These are phyloP conservation scores for Actinomucor elegans DNA, from an alignment of 371 early-diverging fungal genomes.

Conservation along the genomic window DNA sequence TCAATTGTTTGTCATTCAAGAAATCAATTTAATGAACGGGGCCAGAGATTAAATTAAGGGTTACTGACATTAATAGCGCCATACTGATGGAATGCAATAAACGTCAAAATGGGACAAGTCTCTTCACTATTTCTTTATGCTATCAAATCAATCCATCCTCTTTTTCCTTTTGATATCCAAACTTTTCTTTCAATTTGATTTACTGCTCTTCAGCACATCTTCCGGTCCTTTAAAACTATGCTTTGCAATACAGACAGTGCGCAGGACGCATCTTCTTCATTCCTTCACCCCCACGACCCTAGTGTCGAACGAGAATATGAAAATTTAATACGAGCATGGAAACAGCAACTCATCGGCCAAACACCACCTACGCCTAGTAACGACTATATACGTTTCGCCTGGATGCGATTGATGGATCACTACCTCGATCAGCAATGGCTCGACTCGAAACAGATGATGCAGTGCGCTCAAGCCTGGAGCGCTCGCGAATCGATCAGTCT, in stretches of 20 bases:
- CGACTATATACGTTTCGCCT: constrained; percentile 20
- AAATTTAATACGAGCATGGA: constrained; percentile 33
- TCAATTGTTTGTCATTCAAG: too few species aligned
- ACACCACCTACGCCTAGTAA: constrained; percentile 13
- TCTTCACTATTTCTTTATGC: neutral
- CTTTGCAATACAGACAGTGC: constrained; percentile 8
- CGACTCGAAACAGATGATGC: constrained; percentile 42
- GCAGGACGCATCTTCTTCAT: constrained; percentile 10
- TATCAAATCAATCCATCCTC: neutral
- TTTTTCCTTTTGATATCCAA: neutral
- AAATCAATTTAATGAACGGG: too few species aligned
- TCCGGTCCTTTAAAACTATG: constrained; percentile 7
- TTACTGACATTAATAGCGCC: constrained; percentile 1
- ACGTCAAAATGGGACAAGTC: constrained; percentile 25
- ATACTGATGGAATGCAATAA: constrained; percentile 29
- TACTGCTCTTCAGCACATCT: neutral
- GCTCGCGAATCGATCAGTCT: constrained; percentile 21
- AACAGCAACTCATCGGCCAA: constrained; percentile 22
- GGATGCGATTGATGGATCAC: constrained; percentile 33
- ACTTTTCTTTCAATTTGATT: constrained; percentile 2
- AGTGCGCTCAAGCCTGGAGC: constrained; percentile 47
- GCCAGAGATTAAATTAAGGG: too few species aligned
- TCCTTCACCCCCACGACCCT: constrained; percentile 22
- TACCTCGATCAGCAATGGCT: constrained; percentile 44
- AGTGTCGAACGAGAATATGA: constrained; percentile 38